Percentiles rank a stretch among this genome's conserved stretches.
These are phyloP conservation scores for Fusarium temperatum DNA, from an alignment of 2,329 filamentous ascomycete genomes.

Conservation along the genomic window DNA sequence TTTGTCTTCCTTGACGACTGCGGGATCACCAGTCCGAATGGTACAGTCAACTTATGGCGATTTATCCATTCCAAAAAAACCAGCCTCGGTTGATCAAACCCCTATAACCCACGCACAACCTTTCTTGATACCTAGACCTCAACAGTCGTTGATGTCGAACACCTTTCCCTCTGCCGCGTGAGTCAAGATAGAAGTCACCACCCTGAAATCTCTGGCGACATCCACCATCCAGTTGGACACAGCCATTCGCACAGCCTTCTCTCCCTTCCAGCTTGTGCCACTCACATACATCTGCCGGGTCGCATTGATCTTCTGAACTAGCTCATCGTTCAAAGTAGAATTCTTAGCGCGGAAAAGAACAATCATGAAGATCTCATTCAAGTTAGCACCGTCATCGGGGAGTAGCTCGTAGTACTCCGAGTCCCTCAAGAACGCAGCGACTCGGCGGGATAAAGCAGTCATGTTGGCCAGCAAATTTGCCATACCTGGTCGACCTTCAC, in stretches of 20 bases:
- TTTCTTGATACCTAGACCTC: neutral
- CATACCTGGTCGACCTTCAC: constrained; percentile 77
- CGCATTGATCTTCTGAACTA: constrained; percentile 79
- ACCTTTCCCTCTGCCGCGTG: constrained; percentile 52
- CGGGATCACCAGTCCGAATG: too few species aligned
- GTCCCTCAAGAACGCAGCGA: constrained; percentile 70
- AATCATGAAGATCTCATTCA: constrained; percentile 67
- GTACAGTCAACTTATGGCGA: neutral
- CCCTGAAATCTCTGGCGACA: constrained; percentile 69
- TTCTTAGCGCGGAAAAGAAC: constrained; percentile 82
- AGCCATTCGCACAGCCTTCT: constrained; percentile 81
- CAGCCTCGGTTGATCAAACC: neutral
- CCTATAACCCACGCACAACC: neutral
- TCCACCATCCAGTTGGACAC: constrained; percentile 87
- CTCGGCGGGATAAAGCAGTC: constrained; percentile 72
- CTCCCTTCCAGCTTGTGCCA: constrained; percentile 79
- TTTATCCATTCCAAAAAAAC: neutral
- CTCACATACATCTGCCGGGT: constrained; percentile 82
- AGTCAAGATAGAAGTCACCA: constrained; percentile 72
- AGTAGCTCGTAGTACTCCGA: constrained; percentile 74
- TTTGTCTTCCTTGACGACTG: too few species aligned
- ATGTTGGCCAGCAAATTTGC: constrained; percentile 75
- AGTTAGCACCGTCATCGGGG: constrained; percentile 56
- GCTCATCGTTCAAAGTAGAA: constrained; percentile 64
- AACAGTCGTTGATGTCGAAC: constrained; percentile 40